Percentiles rank a stretch among this genome's conserved stretches.
These are phyloP conservation scores for Arthrobotrys pseudoclavata DNA, from an alignment of 2,329 filamentous ascomycete genomes.

Conservation along the genomic window DNA sequence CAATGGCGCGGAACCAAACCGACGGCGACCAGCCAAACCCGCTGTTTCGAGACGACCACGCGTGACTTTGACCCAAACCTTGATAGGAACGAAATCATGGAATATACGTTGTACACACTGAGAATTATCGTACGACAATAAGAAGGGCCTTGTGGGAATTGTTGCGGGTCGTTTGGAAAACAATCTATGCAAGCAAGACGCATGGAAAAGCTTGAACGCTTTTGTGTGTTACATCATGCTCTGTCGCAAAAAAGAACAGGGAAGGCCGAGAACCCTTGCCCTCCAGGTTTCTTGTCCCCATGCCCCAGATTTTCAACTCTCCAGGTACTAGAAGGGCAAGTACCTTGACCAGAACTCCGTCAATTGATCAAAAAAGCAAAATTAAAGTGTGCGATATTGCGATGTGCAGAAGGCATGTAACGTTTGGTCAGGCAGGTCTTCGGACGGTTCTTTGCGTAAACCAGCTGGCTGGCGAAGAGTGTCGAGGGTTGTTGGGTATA, in stretches of 20 bases:
- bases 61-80: conserved; percentile 34
- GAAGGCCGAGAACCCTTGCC: conserved; percentile 28
- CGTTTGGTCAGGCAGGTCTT: conserved; percentile 25
- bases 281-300: conserved; percentile 38
- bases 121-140: conserved; percentile 9
- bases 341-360: conserved; percentile 18
- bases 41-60: conserved; percentile 23
- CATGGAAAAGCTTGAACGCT: conserved; percentile 35
- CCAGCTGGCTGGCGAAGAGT: not conserved
- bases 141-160: not conserved
- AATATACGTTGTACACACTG: not conserved
- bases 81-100: conserved; percentile 2
- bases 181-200: not conserved
- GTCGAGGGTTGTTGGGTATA: conserved; percentile 33
- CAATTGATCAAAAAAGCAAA: conserved; percentile 35
- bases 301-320: conserved; percentile 39
- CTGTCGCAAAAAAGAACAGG: conserved; percentile 34
- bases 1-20: conserved; percentile 38
- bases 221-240: conserved; percentile 52
- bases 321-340: conserved; percentile 28
- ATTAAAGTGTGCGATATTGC: conserved; percentile 44
- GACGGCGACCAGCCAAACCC: conserved; percentile 38
- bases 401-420: conserved; percentile 32
- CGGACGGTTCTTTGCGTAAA: conserved; percentile 2
- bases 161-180: not conserved